These are phyloP conservation scores for Candida dajiaensis DNA, from an alignment of 805 yeast species.

Conservation along the genomic window DNA sequence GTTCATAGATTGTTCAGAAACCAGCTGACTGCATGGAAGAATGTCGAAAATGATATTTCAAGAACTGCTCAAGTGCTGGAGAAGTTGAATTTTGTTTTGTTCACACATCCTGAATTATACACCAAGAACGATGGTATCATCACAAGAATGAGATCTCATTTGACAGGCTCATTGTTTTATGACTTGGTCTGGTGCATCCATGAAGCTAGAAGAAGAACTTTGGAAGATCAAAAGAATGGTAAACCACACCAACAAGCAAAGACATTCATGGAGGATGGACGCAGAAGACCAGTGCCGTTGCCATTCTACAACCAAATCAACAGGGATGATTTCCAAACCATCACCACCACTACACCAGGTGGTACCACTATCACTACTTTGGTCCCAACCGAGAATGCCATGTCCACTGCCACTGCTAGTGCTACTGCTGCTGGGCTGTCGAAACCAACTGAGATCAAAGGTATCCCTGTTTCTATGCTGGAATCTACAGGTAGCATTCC, in stretches of 20 bases:
- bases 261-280: constrained; percentile 5
- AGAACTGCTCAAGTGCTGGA: constrained; percentile 89
- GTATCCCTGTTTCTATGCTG: constrained; percentile 64
- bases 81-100: constrained; percentile 78
- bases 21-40: constrained; percentile 84
- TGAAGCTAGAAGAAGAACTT: constrained; percentile 76
- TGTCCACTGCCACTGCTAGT: constrained; percentile 51
- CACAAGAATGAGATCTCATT: constrained; percentile 83
- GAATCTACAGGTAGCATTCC: constrained; percentile 73
- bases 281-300: constrained; percentile 44
- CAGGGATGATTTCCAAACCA: constrained; percentile 80
- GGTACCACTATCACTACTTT: constrained; percentile 89
- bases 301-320: constrained; percentile 91
- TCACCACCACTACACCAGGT: constrained; percentile 81
- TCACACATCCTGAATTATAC: constrained; percentile 82
- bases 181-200: constrained; percentile 93
- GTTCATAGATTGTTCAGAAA: constrained; percentile 85
- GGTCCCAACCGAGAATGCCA: constrained; percentile 79
- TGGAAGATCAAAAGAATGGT: constrained; percentile 33
- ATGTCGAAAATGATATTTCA: constrained; percentile 80
- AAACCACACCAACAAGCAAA: constrained; percentile 23
- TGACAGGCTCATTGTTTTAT: constrained; percentile 85
- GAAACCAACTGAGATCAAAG: constrained; percentile 55
- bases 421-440: constrained; percentile 52
- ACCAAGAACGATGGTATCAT: constrained; percentile 70